phyloP scores from a whole-genome alignment of 306 rosid genomes.

The Vigna hirtella region DNA sequence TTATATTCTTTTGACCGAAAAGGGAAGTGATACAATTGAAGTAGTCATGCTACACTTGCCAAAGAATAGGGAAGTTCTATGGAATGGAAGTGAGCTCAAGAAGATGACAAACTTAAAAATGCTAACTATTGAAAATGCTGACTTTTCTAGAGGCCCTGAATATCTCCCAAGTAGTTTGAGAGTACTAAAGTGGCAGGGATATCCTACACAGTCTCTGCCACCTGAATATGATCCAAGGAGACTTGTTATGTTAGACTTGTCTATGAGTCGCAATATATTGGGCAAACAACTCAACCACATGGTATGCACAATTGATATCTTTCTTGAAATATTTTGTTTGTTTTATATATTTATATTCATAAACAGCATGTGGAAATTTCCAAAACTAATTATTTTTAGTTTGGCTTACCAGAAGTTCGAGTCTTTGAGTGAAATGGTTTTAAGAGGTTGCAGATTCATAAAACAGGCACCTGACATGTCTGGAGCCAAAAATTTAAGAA shows the following conservation, averaged over 20 bases:
- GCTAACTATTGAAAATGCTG: not conserved
- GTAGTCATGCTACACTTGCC: conserved; percentile 8
- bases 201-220: conserved; percentile 19
- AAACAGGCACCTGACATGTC: conserved; percentile 34
- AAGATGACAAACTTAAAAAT: conserved; percentile 38
- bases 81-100: conserved; percentile 36
- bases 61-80: conserved; percentile 20
- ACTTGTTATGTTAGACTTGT: conserved; percentile 27
- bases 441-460: conserved; percentile 4
- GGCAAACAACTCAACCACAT: conserved; percentile 1
- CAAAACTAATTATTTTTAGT: not conserved
- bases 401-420: conserved; percentile 15
- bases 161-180: conserved; percentile 34
- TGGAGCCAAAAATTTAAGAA: conserved; percentile 22
- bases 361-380: not conserved
- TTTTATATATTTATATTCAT: not conserved
- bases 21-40: conserved; percentile 25
- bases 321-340: not conserved
- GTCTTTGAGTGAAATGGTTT: conserved; percentile 20
- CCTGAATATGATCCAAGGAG: conserved; percentile 22
- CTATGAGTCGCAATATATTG: conserved; percentile 1
- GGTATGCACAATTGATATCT: conserved; percentile 1
- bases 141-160: conserved; percentile 21
- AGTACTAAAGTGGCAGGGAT: conserved; percentile 30
- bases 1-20: not conserved